phyloP scores from a whole-genome alignment of 495 filamentous ascomycete species.

The Hypoxylon subgilvum region DNA sequence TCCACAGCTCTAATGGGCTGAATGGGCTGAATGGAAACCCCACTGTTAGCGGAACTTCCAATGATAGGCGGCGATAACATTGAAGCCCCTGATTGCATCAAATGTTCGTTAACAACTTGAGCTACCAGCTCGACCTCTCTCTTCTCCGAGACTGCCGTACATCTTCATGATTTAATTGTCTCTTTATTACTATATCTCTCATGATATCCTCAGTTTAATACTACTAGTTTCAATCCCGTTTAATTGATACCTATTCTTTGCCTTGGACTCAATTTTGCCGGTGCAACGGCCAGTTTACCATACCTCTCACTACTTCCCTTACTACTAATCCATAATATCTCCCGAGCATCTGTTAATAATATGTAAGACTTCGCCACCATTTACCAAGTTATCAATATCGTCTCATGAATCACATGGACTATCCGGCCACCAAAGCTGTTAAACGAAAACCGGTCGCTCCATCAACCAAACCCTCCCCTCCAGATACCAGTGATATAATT shows the following conservation, averaged over 20 bases:
- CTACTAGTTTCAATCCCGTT: not conserved
- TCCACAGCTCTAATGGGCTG: too few relatives aligned
- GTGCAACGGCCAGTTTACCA: too few relatives aligned
- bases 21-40: too few relatives aligned
- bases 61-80: constrained; percentile 18
- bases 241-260: not conserved
- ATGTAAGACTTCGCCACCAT: not conserved
- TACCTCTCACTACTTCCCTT: too few relatives aligned
- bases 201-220: not conserved
- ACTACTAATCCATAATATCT: not conserved
- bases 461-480: not conserved
- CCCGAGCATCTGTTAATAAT: not conserved
- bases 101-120: not conserved
- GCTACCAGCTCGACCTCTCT: not conserved
- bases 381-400: not conserved
- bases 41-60: constrained; percentile 17
- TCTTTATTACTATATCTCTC: constrained; percentile 1
- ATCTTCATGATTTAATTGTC: not conserved
- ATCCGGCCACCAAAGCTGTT: constrained; percentile 3
- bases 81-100: constrained; percentile 23
- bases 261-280: not conserved
- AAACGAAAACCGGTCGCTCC: constrained; percentile 27
- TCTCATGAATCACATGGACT: constrained; percentile 18
- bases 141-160: constrained; percentile 23
- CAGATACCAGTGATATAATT: constrained; percentile 17